Evolutionary conservation across 73 alveolate species (phyloP).

Genomic region (Paramecium tetraurelia): DNA sequence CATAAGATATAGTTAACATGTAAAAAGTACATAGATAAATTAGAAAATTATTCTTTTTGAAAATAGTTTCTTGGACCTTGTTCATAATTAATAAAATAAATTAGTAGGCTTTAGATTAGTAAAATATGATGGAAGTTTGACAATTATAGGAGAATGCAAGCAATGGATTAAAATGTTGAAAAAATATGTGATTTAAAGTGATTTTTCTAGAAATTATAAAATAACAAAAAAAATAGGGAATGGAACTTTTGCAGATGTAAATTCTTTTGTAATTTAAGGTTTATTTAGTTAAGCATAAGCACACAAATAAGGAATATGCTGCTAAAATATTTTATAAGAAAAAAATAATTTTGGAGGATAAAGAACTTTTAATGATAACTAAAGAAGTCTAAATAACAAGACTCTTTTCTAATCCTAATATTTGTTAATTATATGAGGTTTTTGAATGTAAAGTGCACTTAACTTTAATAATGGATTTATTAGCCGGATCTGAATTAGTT

Average conservation of each 20-base stretch:
- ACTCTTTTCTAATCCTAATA: not conserved
- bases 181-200: not conserved
- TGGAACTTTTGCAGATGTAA: not conserved
- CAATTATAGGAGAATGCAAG: not conserved
- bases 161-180: not conserved
- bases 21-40: not conserved
- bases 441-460: not conserved
- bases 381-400: not conserved
- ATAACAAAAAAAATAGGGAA: not conserved
- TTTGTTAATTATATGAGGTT: not conserved
- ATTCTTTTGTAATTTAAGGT: not conserved
- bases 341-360: not conserved
- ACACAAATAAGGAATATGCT: not conserved
- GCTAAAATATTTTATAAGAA: not conserved
- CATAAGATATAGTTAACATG: not conserved
- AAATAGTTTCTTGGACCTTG: not conserved
- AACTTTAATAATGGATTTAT: not conserved
- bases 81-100: not conserved
- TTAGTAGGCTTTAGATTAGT: not conserved
- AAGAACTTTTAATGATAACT: not conserved
- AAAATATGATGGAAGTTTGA: not conserved
- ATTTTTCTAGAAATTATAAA: not conserved
- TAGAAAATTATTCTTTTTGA: not conserved
- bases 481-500: not conserved
- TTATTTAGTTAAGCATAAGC: not conserved